phyloP scores from a whole-genome alignment of 2,329 filamentous ascomycete genomes.

The Fusarium floridanum region DNA sequence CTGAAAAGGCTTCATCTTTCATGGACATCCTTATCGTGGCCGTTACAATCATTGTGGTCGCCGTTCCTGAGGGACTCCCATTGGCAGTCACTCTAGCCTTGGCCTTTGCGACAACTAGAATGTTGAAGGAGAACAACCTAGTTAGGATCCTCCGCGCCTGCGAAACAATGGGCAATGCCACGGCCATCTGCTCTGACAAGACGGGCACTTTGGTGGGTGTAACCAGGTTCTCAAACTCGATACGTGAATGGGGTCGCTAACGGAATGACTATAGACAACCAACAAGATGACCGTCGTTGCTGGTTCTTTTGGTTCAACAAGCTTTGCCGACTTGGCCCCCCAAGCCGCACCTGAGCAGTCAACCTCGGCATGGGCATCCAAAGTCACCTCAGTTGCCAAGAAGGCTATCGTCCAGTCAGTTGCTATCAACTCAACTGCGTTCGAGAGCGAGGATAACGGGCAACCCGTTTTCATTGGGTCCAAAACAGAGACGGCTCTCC shows the following conservation, averaged over 20 bases:
- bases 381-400: background rate
- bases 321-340: background rate
- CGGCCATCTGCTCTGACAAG: constrained; percentile 79
- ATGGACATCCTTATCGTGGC: constrained; percentile 73
- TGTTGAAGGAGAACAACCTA: constrained; percentile 77
- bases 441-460: background rate
- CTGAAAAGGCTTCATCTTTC: constrained; percentile 68
- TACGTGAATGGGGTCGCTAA: background rate
- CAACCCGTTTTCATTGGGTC: background rate
- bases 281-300: background rate
- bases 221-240: constrained; percentile 66
- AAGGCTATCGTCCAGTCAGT: background rate
- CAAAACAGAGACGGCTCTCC: background rate
- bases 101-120: constrained; percentile 75
- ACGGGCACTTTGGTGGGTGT: constrained; percentile 65
- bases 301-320: background rate
- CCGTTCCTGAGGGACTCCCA: constrained; percentile 74
- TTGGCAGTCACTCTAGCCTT: constrained; percentile 75
- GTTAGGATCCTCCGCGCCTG: constrained; percentile 75
- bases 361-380: background rate
- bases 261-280: background rate
- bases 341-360: background rate
- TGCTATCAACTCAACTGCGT: background rate
- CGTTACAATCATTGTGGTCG: constrained; percentile 69
- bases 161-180: constrained; percentile 78